phyloP scores from a whole-genome alignment of 208 protist genomes.

The Acanthamoeba culbertsoni region DNA sequence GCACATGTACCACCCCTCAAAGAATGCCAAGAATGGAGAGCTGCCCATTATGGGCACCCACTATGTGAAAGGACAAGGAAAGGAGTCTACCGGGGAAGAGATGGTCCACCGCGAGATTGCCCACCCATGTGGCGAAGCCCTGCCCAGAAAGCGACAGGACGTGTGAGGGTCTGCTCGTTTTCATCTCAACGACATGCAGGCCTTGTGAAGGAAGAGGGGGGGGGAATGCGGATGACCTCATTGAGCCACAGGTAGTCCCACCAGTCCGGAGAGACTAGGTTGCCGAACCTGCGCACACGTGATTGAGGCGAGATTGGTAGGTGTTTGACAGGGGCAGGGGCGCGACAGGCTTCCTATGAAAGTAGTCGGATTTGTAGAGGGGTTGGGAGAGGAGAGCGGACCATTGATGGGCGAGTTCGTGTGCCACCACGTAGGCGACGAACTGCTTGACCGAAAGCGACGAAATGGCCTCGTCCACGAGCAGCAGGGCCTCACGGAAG shows the following conservation, averaged over 20 bases:
- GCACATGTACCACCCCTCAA: too few species aligned
- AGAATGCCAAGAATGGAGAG: not conserved
- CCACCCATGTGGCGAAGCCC: constrained; percentile 75
- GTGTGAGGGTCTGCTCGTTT: not conserved
- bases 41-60: too few species aligned
- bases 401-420: constrained; percentile 94
- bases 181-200: not conserved
- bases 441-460: constrained; percentile 76
- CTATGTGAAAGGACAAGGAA: not conserved
- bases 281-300: constrained; percentile 94
- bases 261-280: constrained; percentile 96
- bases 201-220: too few species aligned
- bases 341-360: too few species aligned
- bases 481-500: constrained; percentile 88
- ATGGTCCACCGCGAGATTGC: constrained; percentile 65
- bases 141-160: constrained; percentile 75
- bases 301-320: not conserved
- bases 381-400: not conserved
- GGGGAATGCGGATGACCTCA: not conserved
- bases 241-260: constrained; percentile 94
- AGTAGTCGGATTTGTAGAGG: not conserved
- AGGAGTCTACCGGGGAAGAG: constrained; percentile 32
- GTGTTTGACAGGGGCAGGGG: too few species aligned
- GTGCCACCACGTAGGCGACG: constrained; percentile 57
- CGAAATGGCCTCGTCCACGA: constrained; percentile 74